These are phyloP conservation scores for Pseudotulostoma volvatum DNA, from an alignment of 495 filamentous ascomycete species.

Conservation along the genomic window DNA sequence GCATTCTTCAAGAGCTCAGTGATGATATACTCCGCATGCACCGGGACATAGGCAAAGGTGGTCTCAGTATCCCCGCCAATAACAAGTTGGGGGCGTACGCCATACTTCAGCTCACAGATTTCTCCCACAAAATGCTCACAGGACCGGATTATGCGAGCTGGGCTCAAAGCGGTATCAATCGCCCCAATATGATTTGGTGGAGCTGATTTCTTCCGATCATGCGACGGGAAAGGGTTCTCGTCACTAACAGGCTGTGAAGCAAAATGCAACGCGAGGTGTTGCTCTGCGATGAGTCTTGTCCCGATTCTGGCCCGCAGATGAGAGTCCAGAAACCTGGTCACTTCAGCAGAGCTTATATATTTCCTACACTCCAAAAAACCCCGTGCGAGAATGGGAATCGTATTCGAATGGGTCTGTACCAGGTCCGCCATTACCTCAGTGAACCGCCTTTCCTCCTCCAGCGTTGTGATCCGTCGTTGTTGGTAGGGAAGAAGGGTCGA, in stretches of 20 bases:
- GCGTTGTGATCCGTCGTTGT: slow-evolving; percentile 52
- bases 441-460: slow-evolving; percentile 81
- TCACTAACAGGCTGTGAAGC: slow-evolving; percentile 55
- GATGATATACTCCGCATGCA: slow-evolving; percentile 91
- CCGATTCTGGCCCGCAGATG: slow-evolving; percentile 89
- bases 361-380: slow-evolving; percentile 84
- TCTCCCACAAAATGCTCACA: slow-evolving; percentile 86
- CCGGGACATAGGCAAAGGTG: slow-evolving; percentile 77
- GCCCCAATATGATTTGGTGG: slow-evolving; percentile 77
- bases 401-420: slow-evolving; percentile 83
- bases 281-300: slow-evolving; percentile 85
- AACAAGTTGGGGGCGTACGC: slow-evolving; percentile 62
- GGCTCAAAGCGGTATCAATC: slow-evolving; percentile 81
- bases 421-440: slow-evolving; percentile 85
- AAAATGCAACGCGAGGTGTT: slow-evolving; percentile 87
- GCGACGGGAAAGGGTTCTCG: slow-evolving; percentile 8
- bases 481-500: slow-evolving; percentile 78
- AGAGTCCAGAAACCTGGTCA: slow-evolving; percentile 82
- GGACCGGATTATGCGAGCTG: slow-evolving; percentile 57
- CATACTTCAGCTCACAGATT: slow-evolving; percentile 92
- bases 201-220: slow-evolving; percentile 25
- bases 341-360: slow-evolving; percentile 64
- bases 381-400: slow-evolving; percentile 78
- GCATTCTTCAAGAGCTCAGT: slow-evolving; percentile 95
- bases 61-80: slow-evolving; percentile 73